Evolutionary conservation across 2,329 filamentous ascomycete genomes (phyloP), one percentile per base, ranked within the genome.

Genomic region (Pyrenophora teres): DNA sequence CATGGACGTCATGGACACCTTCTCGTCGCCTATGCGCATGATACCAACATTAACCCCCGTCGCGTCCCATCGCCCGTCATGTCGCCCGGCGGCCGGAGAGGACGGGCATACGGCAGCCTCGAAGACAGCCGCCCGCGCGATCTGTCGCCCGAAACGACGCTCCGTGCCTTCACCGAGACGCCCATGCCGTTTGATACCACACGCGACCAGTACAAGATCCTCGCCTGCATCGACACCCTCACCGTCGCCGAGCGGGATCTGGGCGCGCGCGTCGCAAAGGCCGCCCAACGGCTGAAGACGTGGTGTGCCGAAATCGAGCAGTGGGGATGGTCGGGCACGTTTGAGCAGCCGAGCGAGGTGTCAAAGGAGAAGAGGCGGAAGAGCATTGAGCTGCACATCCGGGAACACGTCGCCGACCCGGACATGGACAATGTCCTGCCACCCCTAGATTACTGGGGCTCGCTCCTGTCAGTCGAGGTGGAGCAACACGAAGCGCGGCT

Each of bases 301-400:
- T 94, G 90, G 89, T 79, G 89, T 21, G 78, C 83, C n/a, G 90
- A 94, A 76, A 78, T 94, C 33, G 77, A 81, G 50, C 70, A 76
- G 52, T 87, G 85, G 85, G 69, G 74, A 16, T 87, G 85, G 85
- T 75, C 80, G 0, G 79, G 77, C 55, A 75, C 69, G 12, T 80
- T 79, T 50, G 76, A 79, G 51, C 65, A 64, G 42, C 77, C 76
- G 8, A 68, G 61, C 56, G 63, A 64, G 15, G 57, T 65, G 15
- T 50, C 49, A 23, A 52, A 59, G 27, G 68, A 70, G 50, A 54
- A 55, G 46, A 68, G 64, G 40, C 54, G 69, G 39, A 61, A 50
- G 39, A 73, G 67, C 46, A 50, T 74, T n/a, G 65, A 71, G 54
- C 49, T 61, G 45, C 66, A 63, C 46, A 68, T 70, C 30, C 56